Base-by-base conservation (phyloP, 2,329 filamentous ascomycete genomes). In the Xylaria sp. region DNA sequence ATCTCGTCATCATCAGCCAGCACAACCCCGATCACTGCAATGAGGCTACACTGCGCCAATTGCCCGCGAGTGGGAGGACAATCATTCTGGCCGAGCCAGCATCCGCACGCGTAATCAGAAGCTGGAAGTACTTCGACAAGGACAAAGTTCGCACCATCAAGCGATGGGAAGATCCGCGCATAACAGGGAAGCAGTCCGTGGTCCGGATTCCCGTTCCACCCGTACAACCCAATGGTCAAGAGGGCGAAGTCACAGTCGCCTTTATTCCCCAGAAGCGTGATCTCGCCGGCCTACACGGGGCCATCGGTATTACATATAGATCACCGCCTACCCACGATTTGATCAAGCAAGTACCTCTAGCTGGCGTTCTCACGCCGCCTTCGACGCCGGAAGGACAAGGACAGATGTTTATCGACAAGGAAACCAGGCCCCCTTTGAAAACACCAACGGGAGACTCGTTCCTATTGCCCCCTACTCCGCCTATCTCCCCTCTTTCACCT, bases 271-370 rank as follows among this genome's bases (percentile, higher is more conserved):
- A 89, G 60, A 88, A 86, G 73, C 78, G 82, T 54, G 89, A 92
- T 72, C 72, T 89, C 3, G 86, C 85, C 7, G 85, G 86, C 2
- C 73, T 91, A 0, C 89, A 92, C 74, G 87, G 87, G 64, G 90
- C 89, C 11, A 85, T 93, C 69, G 90, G 88, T 15, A 90, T 93
- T 71, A 93, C 90, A 0, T 93, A 93, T 75, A 85, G 86, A 20
- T 85, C 90, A 22, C 87, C 90, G 0, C 72, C 78, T 11, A 75
- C 74, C 1, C 70, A 65, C 39, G 62, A 60, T n/a, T 22, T 71
- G 45, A 56, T 42, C 7, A 63, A 51, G 33, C 62, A 36, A 54
- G 56, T 33, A 44, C 61, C 54, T 54, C 49, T 66, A 38, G 51
- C 10, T 29, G 67, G 67, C 62, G 60, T 75, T 25, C 63, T 70